These are phyloP conservation scores for Scenedesmus sp. DNA, from an alignment of 163 green algal genomes.

Conservation along the genomic window DNA sequence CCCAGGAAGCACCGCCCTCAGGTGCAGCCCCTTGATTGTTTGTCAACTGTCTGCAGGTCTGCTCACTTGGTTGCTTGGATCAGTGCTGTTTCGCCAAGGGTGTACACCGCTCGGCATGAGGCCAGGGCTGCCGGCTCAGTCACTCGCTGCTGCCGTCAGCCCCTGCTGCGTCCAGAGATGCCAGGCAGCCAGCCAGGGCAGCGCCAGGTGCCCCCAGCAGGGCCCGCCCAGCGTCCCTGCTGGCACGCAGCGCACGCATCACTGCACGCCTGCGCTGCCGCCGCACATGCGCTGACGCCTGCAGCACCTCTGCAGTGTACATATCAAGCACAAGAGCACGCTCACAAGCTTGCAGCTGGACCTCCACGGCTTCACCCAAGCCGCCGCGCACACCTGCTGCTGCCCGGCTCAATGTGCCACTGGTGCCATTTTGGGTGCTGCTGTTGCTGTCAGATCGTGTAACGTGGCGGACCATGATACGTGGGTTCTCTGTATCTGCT, in stretches of 20 bases:
- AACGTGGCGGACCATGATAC: background rate
- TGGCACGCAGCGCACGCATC: slow-evolving; percentile 13
- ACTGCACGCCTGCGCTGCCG: slow-evolving; percentile 22
- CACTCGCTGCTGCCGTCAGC: background rate
- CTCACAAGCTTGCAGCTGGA: background rate
- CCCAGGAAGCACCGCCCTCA: no score
- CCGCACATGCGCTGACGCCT: slow-evolving; percentile 21
- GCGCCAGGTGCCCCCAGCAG: slow-evolving; percentile 4
- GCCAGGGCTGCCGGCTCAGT: background rate
- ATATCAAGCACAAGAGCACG: background rate
- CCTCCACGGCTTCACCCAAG: background rate
- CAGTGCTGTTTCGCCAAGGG: no score
- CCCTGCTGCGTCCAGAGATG: background rate
- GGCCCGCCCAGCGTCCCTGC: background rate
- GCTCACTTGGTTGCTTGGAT: no score
- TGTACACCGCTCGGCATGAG: no score
- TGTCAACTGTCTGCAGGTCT: no score
- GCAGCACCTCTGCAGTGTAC: slow-evolving; percentile 34
- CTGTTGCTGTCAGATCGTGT: background rate
- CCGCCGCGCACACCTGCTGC: background rate
- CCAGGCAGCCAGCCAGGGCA: background rate
- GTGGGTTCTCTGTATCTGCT: background rate
- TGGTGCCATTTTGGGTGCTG: background rate
- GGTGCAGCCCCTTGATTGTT: no score
- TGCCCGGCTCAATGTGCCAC: background rate